Percentiles rank a stretch among this genome's conserved stretches.
Evolutionary conservation across 2,329 filamentous ascomycete species (phyloP).

Genomic region (Trichoderma koningiopsis): DNA sequence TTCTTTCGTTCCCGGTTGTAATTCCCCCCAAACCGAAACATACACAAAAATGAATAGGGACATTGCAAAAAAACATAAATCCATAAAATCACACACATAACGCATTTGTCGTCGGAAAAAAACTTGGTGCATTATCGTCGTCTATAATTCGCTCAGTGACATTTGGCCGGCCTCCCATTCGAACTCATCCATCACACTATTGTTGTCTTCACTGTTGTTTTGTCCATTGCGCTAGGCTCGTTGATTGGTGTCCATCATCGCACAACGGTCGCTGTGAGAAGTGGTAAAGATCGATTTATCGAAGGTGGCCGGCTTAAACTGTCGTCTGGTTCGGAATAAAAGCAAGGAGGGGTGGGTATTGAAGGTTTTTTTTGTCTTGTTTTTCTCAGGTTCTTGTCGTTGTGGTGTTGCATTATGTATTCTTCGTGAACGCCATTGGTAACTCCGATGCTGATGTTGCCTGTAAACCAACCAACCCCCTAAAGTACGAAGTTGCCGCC

Average conservation of each 20-base stretch:
- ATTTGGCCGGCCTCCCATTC: not conserved
- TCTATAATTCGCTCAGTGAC: slow-evolving; percentile 13
- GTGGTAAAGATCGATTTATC: not conserved
- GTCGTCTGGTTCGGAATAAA: slow-evolving; percentile 2
- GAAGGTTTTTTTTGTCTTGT: not conserved
- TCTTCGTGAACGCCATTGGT: slow-evolving; percentile 28
- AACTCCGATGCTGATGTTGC: slow-evolving; percentile 42
- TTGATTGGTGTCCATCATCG: not conserved
- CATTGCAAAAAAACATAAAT: slow-evolving; percentile 19
- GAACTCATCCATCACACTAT: not conserved
- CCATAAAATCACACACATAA: slow-evolving; percentile 12
- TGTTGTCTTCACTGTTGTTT: not conserved
- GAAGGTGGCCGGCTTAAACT: not conserved
- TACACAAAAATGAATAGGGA: slow-evolving; percentile 12
- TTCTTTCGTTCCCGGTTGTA: slow-evolving; percentile 10
- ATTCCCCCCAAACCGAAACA: not conserved
- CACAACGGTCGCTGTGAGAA: not conserved
- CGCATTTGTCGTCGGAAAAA: slow-evolving; percentile 15
- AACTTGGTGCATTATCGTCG: slow-evolving; percentile 5
- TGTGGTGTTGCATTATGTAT: slow-evolving; percentile 21
- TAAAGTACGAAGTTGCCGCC: slow-evolving; percentile 22
- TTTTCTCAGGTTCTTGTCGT: not conserved
- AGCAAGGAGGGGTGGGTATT: not conserved
- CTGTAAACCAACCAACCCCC: slow-evolving; percentile 25
- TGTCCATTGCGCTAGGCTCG: not conserved